Evolutionary conservation across 768 basidiomycete genomes (phyloP).

Genomic region (Suillus weaverae): DNA sequence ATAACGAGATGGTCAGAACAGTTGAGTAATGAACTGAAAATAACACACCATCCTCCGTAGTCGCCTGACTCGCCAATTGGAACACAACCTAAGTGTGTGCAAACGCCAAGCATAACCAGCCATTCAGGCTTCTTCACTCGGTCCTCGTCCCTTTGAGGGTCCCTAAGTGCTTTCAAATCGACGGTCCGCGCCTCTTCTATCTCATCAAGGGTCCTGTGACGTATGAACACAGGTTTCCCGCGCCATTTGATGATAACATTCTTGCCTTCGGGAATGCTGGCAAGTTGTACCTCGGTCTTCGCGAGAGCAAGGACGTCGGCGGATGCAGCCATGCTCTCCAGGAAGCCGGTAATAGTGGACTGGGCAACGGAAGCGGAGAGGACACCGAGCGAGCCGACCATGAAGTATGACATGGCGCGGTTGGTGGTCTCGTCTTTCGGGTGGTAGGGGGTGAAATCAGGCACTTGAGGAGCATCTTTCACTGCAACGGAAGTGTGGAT

Average conservation of each 20-base stretch:
- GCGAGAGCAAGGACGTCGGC: slow-evolving; percentile 98
- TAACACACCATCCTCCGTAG: slow-evolving; percentile 91
- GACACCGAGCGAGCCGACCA: slow-evolving; percentile 90
- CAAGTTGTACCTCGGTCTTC: slow-evolving; percentile 94
- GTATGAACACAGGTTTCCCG: slow-evolving; percentile 99
- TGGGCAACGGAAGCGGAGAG: slow-evolving; percentile 94
- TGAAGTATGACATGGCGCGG: slow-evolving; percentile 83
- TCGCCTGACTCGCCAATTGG: slow-evolving; percentile 98
- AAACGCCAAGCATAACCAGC: slow-evolving; percentile 90
- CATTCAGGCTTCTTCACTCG: slow-evolving; percentile 95
- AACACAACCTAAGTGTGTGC: slow-evolving; percentile 98
- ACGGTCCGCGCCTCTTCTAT: slow-evolving; percentile 86
- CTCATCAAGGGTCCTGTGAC: slow-evolving; percentile 90
- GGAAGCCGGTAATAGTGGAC: slow-evolving; percentile 89
- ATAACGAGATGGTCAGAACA: slow-evolving; percentile 1
- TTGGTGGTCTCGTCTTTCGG: slow-evolving; percentile 62
- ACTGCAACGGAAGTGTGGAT: slow-evolving; percentile 73
- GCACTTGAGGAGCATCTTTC: slow-evolving; percentile 78
- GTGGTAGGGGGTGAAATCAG: slow-evolving; percentile 85
- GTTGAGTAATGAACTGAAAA: background rate
- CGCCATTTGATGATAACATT: slow-evolving; percentile 99
- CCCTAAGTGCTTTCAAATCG: slow-evolving; percentile 86
- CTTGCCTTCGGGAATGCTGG: slow-evolving; percentile 93
- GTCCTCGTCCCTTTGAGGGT: slow-evolving; percentile 88
- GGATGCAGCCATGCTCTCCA: slow-evolving; percentile 94